These are phyloP conservation scores for Purshia tridentata DNA, from an alignment of 306 rosid genomes.

Conservation along the genomic window DNA sequence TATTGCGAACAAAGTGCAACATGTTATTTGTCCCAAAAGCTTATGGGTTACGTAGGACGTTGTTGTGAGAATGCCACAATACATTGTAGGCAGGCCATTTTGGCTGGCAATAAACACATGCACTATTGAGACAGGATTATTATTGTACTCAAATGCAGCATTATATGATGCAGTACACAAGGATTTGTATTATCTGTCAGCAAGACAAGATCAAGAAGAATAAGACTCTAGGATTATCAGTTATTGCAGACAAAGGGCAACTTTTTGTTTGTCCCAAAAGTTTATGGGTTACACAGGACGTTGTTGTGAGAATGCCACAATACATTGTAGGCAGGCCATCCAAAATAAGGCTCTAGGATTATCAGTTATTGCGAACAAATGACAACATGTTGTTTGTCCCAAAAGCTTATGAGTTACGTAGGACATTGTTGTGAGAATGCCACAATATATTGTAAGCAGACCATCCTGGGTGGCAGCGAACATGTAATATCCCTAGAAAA, in stretches of 20 bases:
- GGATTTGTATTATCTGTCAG: too few relatives aligned
- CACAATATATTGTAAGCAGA: conserved; percentile 2
- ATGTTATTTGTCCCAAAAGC: background rate
- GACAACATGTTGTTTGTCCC: conserved; percentile 3
- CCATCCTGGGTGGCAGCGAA: background rate
- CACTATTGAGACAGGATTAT: background rate
- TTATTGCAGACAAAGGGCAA: too few relatives aligned
- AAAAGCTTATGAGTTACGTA: background rate
- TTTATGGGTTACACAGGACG: background rate
- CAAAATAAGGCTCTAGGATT: too few relatives aligned
- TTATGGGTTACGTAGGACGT: background rate
- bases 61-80: conserved; percentile 2
- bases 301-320: conserved; percentile 3
- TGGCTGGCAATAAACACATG: background rate
- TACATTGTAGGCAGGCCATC: conserved; percentile 7
- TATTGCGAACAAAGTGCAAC: too few relatives aligned
- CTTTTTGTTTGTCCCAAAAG: background rate
- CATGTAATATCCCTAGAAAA: too few relatives aligned
- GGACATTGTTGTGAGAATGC: background rate
- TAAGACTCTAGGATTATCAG: background rate
- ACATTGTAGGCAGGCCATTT: conserved; percentile 4
- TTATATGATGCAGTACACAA: background rate
- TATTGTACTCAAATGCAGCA: background rate
- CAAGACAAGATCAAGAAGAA: background rate
- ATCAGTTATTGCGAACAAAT: too few relatives aligned